These are phyloP conservation scores for Talaromyces ruber DNA, from an alignment of 495 filamentous ascomycete species.

Conservation along the genomic window DNA sequence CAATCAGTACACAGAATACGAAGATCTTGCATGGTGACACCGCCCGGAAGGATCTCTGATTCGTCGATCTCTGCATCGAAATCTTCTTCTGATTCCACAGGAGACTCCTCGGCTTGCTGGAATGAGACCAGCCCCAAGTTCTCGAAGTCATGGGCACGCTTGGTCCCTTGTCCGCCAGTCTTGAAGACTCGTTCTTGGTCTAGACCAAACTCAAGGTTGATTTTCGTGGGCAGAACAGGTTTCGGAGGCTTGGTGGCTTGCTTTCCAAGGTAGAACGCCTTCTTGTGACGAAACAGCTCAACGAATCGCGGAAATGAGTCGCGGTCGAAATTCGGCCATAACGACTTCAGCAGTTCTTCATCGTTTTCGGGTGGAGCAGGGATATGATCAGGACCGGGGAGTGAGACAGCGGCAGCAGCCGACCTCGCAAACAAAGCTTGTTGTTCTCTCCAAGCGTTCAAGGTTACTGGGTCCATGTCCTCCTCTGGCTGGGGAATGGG, in stretches of 20 bases:
- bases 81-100: constrained; percentile 49
- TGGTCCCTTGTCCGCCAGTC: constrained; percentile 47
- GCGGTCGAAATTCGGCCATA: constrained; percentile 64
- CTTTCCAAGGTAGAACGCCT: constrained; percentile 61
- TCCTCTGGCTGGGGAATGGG: constrained; percentile 19
- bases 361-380: constrained; percentile 54
- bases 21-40: constrained; percentile 65
- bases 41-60: constrained; percentile 43
- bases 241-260: constrained; percentile 67
- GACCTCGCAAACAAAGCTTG: constrained; percentile 45
- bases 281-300: constrained; percentile 65
- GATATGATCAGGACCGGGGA: constrained; percentile 27
- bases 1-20: constrained; percentile 77
- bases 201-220: constrained; percentile 69
- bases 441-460: constrained; percentile 43
- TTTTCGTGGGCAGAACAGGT: constrained; percentile 72
- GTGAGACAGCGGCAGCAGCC: constrained; percentile 6
- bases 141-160: constrained; percentile 49
- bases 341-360: constrained; percentile 56
- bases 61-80: constrained; percentile 51
- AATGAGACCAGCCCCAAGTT: constrained; percentile 48
- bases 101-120: constrained; percentile 43
- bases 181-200: constrained; percentile 79
- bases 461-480: constrained; percentile 35
- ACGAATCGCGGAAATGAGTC: constrained; percentile 59